Conservation (phyloP, 2,329 filamentous ascomycete genomes). For the Curvularia verruculosa region DNA sequence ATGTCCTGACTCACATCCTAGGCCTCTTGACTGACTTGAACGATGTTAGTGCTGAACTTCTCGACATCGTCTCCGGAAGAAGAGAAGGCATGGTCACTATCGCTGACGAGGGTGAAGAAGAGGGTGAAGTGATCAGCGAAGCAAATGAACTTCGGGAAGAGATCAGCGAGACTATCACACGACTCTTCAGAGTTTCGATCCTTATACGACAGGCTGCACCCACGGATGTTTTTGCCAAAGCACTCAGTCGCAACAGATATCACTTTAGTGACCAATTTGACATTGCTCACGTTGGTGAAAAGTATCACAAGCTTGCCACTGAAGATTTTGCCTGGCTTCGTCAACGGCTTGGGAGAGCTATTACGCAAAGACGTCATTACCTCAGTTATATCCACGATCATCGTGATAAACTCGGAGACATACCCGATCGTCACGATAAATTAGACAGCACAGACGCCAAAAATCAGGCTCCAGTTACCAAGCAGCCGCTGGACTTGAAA, state of each 20-base stretch:
- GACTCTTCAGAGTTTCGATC: background rate
- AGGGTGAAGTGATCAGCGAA: background rate
- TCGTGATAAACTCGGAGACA: background rate
- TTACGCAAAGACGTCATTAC: background rate
- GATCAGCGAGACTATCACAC: background rate
- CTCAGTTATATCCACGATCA: background rate
- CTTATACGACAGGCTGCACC: background rate
- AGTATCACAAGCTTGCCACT: background rate
- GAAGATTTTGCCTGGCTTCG: background rate
- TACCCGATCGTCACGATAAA: background rate
- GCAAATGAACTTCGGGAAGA: conserved; percentile 1
- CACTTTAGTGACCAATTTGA: background rate
- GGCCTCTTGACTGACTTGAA: background rate
- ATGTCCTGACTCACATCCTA: background rate
- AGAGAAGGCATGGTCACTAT: background rate
- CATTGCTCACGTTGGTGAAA: background rate
- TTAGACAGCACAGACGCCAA: background rate
- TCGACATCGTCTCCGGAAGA: background rate
- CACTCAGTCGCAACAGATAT: background rate
- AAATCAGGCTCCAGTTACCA: background rate
- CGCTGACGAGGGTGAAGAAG: background rate
- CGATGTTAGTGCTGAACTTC: background rate
- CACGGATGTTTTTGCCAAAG: background rate
- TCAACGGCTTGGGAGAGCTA: background rate
- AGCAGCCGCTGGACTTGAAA: background rate